Evolutionary conservation across 1,284 basidiomycete species (phyloP), one percentile per base, ranked within the genome.

Genomic region (Golubevia pallescens): DNA sequence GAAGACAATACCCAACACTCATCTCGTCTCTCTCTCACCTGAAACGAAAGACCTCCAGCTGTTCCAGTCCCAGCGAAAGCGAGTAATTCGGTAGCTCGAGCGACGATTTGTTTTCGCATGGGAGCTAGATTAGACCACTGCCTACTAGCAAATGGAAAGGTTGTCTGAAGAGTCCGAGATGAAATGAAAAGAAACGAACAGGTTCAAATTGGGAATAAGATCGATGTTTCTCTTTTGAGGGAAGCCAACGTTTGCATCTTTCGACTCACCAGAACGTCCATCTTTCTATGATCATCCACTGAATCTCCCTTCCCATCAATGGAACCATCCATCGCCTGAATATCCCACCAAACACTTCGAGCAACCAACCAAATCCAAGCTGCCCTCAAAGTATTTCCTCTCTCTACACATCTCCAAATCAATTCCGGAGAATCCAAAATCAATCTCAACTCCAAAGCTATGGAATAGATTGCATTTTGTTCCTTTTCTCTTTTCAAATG

Each of bases 341-440:
- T 63, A 51, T 71, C 67, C 60, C 63, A 70, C 70, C 73, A 71
- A 5, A 67, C 66, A 4, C 69, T 66, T 55, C 72, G 60, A 3
- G 73, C 60, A 5, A 77, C 60, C 68, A 74, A 68, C 62, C 67
- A 77, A 3, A 73, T 63, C 75, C 75, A 77, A 2, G 67, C 67
- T 10, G 75, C 75, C 20, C 71, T 69, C 23, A 77, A 58, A 3
- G 71, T 71, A 55, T 73, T 75, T 51, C 70, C 74, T 66, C 66
- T 73, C 24, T 77, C 75, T 28, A 77, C 74, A 13, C 71, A 70
- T 52, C 70, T 73, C 71, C 71, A 77, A 8, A 77, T 74, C 57
- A 69, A 71, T 38, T 77, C 75, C 3, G 75, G 69, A 23, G 74
- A 66, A 34, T 77, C 75, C 68, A 74, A 71, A 63, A 77, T 68